These are phyloP conservation scores for Arthrocladium fulminans DNA, from an alignment of 2,329 filamentous ascomycete species.

Conservation along the genomic window DNA sequence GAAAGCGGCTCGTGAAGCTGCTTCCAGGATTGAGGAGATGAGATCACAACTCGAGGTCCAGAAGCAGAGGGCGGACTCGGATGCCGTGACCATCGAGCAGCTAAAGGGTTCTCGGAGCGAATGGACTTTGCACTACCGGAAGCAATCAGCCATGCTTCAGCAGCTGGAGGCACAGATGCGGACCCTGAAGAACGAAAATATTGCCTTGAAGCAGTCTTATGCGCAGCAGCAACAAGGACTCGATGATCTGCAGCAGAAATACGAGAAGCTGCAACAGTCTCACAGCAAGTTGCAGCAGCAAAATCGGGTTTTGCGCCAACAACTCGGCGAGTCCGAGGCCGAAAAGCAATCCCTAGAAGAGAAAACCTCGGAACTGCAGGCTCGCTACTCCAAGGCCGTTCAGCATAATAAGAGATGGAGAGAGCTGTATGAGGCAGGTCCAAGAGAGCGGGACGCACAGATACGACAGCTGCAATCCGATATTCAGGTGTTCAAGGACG, in stretches of 20 bases:
- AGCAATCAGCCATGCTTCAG: slow-evolving; percentile 6
- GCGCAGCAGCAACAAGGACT: slow-evolving; percentile 3
- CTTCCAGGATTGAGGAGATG: slow-evolving; percentile 2
- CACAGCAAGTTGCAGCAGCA: not conserved
- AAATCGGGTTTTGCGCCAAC: slow-evolving; percentile 4
- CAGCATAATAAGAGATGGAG: slow-evolving; percentile 6
- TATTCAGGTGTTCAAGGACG: not conserved
- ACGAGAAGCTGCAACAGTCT: not conserved
- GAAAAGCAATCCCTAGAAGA: not conserved
- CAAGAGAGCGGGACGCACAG: slow-evolving; percentile 1
- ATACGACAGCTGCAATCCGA: not conserved
- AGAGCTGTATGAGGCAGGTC: not conserved
- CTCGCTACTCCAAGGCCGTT: slow-evolving; percentile 2
- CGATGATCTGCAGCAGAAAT: slow-evolving; percentile 4
- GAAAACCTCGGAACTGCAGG: not conserved
- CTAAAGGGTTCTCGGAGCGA: slow-evolving; percentile 2
- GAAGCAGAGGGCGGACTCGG: slow-evolving; percentile 4
- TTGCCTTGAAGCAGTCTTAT: not conserved
- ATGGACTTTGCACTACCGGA: slow-evolving; percentile 5
- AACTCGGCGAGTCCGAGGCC: slow-evolving; percentile 1
- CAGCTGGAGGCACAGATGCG: slow-evolving; percentile 3
- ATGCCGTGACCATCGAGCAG: slow-evolving; percentile 4
- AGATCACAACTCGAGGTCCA: slow-evolving; percentile 8
- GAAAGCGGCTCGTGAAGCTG: slow-evolving; percentile 5
- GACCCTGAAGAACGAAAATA: not conserved